These are phyloP conservation scores for Talaromyces wortmannii DNA, from an alignment of 495 filamentous ascomycete species.

Conservation along the genomic window DNA sequence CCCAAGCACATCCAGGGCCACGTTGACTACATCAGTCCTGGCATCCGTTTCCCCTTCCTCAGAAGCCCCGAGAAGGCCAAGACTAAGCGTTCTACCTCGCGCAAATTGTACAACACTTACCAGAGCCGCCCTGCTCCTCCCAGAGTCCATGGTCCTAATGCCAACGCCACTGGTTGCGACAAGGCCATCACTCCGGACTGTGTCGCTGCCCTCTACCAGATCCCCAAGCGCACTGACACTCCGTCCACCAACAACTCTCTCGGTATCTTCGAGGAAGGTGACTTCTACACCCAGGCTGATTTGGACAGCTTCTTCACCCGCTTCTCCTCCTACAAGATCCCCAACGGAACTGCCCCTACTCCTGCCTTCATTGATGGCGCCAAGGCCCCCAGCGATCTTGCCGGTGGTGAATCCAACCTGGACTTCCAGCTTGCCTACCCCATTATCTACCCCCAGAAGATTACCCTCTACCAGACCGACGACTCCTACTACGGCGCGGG, in stretches of 20 bases:
- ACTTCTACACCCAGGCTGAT: conserved; percentile 46
- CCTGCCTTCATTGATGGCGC: conserved; percentile 36
- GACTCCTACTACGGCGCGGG: conserved; percentile 34
- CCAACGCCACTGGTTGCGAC: conserved; percentile 33
- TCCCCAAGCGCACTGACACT: conserved; percentile 29
- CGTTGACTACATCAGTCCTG: conserved; percentile 53
- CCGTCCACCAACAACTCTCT: conserved; percentile 38
- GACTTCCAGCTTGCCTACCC: conserved; percentile 40
- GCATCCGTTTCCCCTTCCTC: conserved; percentile 19
- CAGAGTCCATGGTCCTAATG: conserved; percentile 27
- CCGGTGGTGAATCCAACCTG: conserved; percentile 36
- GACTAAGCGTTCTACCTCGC: conserved; percentile 9
- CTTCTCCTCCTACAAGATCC: conserved; percentile 28
- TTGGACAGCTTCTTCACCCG: conserved; percentile 50
- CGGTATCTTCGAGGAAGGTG: conserved; percentile 45
- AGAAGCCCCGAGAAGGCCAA: conserved; percentile 10
- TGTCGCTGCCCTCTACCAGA: conserved; percentile 45
- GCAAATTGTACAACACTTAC: neutral
- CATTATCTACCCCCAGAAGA: conserved; percentile 46
- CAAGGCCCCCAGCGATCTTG: conserved; percentile 21
- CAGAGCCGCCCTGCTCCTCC: neutral
- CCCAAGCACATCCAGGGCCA: conserved; percentile 42
- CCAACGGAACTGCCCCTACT: conserved; percentile 34
- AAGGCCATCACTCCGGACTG: conserved; percentile 45
- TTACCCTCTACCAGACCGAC: conserved; percentile 51